Conservation (phyloP, 2,329 filamentous ascomycete genomes). For the Neonectria faginata region DNA sequence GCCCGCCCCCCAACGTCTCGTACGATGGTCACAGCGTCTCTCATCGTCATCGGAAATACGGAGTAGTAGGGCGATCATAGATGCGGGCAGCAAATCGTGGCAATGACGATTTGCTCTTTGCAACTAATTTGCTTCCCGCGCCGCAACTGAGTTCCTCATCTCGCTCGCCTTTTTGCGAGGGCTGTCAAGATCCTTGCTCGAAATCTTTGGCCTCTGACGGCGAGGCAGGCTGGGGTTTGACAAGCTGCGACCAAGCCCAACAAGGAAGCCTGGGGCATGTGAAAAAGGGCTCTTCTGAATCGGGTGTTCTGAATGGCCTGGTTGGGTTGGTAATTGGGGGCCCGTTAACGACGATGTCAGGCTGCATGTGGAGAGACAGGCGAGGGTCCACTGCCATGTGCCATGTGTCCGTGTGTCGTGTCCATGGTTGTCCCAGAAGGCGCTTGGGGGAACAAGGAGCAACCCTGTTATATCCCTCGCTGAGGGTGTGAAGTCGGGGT, state of each 20-base stretch:
- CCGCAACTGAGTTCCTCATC: constrained; percentile 33
- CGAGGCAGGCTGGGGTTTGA: constrained; percentile 31
- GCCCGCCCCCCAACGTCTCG: constrained; percentile 25
- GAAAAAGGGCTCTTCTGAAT: constrained; percentile 23
- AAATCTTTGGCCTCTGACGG: constrained; percentile 23
- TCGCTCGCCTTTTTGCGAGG: constrained; percentile 27
- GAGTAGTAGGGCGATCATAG: constrained; percentile 7
- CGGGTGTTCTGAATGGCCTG: constrained; percentile 24
- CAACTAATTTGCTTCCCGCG: constrained; percentile 35
- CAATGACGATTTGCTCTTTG: constrained; percentile 28
- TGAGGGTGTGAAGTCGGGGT: constrained; percentile 15
- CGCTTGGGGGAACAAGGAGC: constrained; percentile 30
- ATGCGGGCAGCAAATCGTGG: not conserved
- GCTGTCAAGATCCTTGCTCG: constrained; percentile 27
- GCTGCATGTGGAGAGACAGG: constrained; percentile 39
- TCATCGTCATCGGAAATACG: constrained; percentile 16
- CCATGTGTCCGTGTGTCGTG: constrained; percentile 42
- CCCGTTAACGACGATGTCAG: constrained; percentile 38
- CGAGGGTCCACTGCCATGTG: constrained; percentile 41
- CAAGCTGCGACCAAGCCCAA: constrained; percentile 32
- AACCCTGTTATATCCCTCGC: constrained; percentile 28
- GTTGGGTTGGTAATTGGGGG: constrained; percentile 32
- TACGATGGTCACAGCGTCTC: constrained; percentile 38
- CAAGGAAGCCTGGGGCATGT: constrained; percentile 29
- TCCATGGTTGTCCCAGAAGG: constrained; percentile 36